A percentile compares a stretch with the other conserved stretches of the same genome.
These are phyloP conservation scores for Ettlia oleoabundans DNA, from an alignment of 139 green algal genomes.

Conservation along the genomic window DNA sequence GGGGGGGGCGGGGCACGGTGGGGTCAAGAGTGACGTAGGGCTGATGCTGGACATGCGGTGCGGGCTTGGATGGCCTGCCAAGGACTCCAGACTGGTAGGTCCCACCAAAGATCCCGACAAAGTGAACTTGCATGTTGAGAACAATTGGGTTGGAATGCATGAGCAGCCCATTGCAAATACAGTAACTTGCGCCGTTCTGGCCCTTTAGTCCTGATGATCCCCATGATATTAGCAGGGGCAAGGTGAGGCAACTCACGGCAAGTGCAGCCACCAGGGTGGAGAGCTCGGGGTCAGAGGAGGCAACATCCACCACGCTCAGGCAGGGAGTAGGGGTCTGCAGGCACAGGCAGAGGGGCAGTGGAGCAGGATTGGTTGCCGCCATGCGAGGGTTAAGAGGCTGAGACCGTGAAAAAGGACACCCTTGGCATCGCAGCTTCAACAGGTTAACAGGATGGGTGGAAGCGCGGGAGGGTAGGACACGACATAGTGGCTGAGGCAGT, in stretches of 20 bases:
- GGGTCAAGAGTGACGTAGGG: background rate
- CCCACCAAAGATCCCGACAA: too few species aligned
- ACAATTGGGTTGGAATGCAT: too few species aligned
- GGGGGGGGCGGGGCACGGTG: background rate
- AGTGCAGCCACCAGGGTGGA: conserved; percentile 25
- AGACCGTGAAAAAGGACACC: too few species aligned
- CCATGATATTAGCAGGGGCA: background rate
- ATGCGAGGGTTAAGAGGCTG: too few species aligned
- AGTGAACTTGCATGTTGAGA: too few species aligned
- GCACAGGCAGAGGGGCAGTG: background rate
- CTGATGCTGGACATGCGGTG: background rate
- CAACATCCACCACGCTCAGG: conserved; percentile 31
- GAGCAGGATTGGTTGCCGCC: background rate
- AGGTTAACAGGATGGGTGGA: too few species aligned
- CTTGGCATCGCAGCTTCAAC: too few species aligned
- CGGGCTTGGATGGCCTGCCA: too few species aligned
- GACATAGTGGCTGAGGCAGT: background rate
- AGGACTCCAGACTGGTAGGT: too few species aligned
- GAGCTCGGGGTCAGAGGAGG: conserved; percentile 21
- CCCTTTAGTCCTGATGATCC: background rate
- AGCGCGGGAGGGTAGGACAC: background rate
- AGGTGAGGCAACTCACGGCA: background rate
- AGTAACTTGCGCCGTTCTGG: too few species aligned
- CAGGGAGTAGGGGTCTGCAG: background rate
- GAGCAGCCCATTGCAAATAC: too few species aligned